A percentile compares a stretch with the other conserved stretches of the same genome.
Conservation (phyloP, 225 moss, liverwort and hornwort genomes). For the Pseudoscleropodium purum region DNA sequence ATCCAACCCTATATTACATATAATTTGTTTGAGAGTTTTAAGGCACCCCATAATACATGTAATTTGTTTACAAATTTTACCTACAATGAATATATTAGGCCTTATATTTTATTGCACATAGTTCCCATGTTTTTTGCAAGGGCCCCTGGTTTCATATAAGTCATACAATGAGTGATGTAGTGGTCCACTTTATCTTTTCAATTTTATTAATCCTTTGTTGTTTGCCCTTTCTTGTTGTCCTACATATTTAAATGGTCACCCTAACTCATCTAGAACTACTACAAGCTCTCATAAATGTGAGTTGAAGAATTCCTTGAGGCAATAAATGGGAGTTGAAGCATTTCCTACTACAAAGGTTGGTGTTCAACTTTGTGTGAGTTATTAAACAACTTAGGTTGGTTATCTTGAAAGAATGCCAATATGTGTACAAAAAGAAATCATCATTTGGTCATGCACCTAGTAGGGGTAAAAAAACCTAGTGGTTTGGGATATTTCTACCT, state of each 20-base stretch:
- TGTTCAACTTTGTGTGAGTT: not conserved
- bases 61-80: too few relatives aligned
- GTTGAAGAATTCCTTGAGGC: not conserved
- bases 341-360: not conserved
- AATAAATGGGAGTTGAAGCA: not conserved
- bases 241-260: not conserved
- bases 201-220: not conserved
- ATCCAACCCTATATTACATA: too few relatives aligned
- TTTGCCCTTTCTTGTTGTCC: not conserved
- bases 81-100: too few relatives aligned
- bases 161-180: not conserved
- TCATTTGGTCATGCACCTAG: not conserved
- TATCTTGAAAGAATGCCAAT: not conserved
- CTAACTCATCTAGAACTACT: accelerated
- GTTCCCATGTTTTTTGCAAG: too few relatives aligned
- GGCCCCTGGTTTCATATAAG: accelerated
- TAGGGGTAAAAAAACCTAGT: too few relatives aligned
- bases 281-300: not conserved
- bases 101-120: too few relatives aligned
- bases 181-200: not conserved
- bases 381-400: not conserved
- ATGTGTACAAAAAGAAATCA: not conserved
- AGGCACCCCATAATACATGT: too few relatives aligned
- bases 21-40: too few relatives aligned
- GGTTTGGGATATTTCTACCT: accelerated